Conservation (phyloP, 2,329 filamentous ascomycete species). For the Thermoascus crustaceus region DNA sequence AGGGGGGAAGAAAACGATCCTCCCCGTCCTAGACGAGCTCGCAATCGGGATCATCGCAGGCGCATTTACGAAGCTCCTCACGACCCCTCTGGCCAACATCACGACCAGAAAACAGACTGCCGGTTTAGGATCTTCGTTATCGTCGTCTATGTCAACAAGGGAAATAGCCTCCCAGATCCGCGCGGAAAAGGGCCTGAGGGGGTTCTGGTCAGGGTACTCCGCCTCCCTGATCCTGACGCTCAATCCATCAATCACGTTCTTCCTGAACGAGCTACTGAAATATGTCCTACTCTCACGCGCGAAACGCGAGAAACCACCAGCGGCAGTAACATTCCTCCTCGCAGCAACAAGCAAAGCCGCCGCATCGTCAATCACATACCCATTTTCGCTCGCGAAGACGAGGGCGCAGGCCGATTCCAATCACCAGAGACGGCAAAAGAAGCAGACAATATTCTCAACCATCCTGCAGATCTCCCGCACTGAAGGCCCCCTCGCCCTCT, state of each 20-base stretch:
- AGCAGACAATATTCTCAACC: slow-evolving; percentile 52
- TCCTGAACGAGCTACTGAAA: slow-evolving; percentile 66
- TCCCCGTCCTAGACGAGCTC: slow-evolving; percentile 64
- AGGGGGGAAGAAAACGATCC: slow-evolving; percentile 22
- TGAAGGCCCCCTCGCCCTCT: slow-evolving; percentile 63
- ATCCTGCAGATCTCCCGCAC: slow-evolving; percentile 50
- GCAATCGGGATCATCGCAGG: slow-evolving; percentile 62
- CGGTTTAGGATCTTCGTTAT: slow-evolving; percentile 23
- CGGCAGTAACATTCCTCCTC: slow-evolving; percentile 53
- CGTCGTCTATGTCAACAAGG: slow-evolving; percentile 33
- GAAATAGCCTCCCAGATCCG: slow-evolving; percentile 59
- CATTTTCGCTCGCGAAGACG: slow-evolving; percentile 77
- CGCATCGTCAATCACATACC: slow-evolving; percentile 72
- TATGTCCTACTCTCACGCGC: slow-evolving; percentile 48
- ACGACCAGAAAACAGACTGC: slow-evolving; percentile 74
- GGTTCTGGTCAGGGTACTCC: slow-evolving; percentile 84
- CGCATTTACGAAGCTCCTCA: slow-evolving; percentile 64
- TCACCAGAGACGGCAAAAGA: slow-evolving; percentile 21
- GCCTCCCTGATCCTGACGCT: slow-evolving; percentile 71
- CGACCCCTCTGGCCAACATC: slow-evolving; percentile 73
- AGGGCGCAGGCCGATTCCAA: slow-evolving; percentile 53
- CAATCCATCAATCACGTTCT: slow-evolving; percentile 80
- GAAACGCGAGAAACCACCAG: slow-evolving; percentile 45
- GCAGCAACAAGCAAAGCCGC: slow-evolving; percentile 72
- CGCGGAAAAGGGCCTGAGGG: slow-evolving; percentile 60